Evolutionary conservation across 257 asterid genomes (phyloP).

Genomic region (Plectranthus barbatus): DNA sequence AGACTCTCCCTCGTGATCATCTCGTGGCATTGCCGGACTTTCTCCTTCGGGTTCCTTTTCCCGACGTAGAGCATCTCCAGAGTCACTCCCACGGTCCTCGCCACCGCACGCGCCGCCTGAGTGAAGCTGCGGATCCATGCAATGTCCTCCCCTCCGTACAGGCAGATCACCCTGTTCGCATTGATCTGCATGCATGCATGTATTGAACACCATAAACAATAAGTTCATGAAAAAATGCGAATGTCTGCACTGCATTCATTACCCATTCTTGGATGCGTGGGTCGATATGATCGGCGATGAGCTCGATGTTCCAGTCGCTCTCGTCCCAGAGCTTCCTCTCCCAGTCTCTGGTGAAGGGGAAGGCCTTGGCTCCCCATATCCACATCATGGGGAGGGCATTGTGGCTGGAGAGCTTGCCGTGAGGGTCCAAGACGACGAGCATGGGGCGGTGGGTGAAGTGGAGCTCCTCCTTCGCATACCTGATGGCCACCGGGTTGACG

Average conservation of each 20-base stretch:
- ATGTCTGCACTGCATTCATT: background rate
- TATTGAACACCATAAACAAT: conserved; percentile 19
- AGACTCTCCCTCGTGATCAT: conserved; percentile 42
- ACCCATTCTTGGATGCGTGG: conserved; percentile 61
- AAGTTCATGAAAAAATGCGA: background rate
- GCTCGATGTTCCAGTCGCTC: conserved; percentile 52
- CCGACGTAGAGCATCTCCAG: conserved; percentile 86
- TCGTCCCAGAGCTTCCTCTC: conserved; percentile 68
- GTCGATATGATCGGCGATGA: conserved; percentile 66
- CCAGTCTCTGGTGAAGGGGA: conserved; percentile 57
- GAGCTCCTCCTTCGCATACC: conserved; percentile 56
- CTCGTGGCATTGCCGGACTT: conserved; percentile 52
- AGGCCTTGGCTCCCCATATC: conserved; percentile 86
- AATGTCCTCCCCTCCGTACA: conserved; percentile 89
- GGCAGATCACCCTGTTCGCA: conserved; percentile 53
- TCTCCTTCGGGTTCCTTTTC: conserved; percentile 59
- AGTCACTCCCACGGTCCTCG: conserved; percentile 33
- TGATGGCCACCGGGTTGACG: conserved; percentile 49
- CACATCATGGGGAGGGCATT: conserved; percentile 88
- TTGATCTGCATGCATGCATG: conserved; percentile 24
- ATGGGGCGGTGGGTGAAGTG: conserved; percentile 54
- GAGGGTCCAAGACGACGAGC: conserved; percentile 76
- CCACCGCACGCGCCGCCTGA: conserved; percentile 23
- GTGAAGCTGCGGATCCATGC: conserved; percentile 76
- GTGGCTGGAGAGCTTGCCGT: conserved; percentile 51